Percentiles rank a stretch among this genome's conserved stretches.
These are phyloP conservation scores for Hypoxylon sp. DNA, from an alignment of 2,329 filamentous ascomycete species.

Conservation along the genomic window DNA sequence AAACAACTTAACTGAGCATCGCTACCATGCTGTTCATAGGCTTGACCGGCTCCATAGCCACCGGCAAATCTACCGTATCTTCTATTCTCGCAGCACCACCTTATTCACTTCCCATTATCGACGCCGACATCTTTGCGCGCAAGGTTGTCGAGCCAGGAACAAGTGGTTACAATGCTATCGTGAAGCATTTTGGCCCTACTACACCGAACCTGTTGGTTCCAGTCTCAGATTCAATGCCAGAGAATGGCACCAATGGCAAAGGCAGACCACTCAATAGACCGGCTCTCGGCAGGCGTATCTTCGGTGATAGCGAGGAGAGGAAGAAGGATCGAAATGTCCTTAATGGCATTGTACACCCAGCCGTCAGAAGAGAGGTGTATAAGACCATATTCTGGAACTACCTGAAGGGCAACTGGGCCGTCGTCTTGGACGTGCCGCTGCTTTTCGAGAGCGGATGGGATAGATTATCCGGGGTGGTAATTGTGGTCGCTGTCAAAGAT, in stretches of 20 bases:
- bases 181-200: conserved; percentile 79
- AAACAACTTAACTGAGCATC: conserved; percentile 1
- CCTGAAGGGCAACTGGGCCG: conserved; percentile 80
- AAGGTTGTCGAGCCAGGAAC: conserved; percentile 95
- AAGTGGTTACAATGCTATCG: conserved; percentile 80
- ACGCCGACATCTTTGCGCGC: conserved; percentile 91
- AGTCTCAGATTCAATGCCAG: conserved; percentile 58
- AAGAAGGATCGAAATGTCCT: conserved; percentile 77
- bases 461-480: conserved; percentile 80
- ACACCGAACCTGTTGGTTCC: conserved; percentile 87
- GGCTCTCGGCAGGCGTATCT: conserved; percentile 84
- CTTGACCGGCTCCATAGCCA: conserved; percentile 95
- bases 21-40: conserved; percentile 89
- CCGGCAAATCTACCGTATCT: conserved; percentile 96
- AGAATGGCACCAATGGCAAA: conserved; percentile 64
- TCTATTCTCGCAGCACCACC: conserved; percentile 80
- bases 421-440: conserved; percentile 90
- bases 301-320: conserved; percentile 77
- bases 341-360: conserved; percentile 92
- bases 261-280: conserved; percentile 84
- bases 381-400: conserved; percentile 77
- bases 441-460: conserved; percentile 92
- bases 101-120: conserved; percentile 88
- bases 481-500: conserved; percentile 87
- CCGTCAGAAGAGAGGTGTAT: conserved; percentile 85